Conservation (phyloP, 2,329 filamentous ascomycete genomes). For the Arthrobotrys sphaeroides region DNA sequence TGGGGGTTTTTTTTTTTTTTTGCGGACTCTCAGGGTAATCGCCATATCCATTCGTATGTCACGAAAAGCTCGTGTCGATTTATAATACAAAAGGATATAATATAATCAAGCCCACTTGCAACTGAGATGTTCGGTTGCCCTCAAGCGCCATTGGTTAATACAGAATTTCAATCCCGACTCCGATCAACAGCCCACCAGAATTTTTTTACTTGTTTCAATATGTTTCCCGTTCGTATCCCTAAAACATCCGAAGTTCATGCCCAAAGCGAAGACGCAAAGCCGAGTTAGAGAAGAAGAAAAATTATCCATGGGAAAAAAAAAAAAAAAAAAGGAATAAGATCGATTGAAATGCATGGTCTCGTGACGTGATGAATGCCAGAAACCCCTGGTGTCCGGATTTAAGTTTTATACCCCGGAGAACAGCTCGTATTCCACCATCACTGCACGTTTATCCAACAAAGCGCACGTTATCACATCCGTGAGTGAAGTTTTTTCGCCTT, state of each 20-base stretch:
- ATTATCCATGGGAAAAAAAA: slow-evolving; percentile 14
- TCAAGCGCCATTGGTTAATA: slow-evolving; percentile 37
- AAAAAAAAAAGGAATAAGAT: too few relatives aligned
- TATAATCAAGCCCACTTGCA: not conserved
- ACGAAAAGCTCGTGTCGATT: not conserved
- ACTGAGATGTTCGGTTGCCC: slow-evolving; percentile 21
- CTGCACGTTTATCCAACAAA: slow-evolving; percentile 3
- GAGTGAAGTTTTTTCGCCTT: not conserved
- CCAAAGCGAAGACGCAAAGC: slow-evolving; percentile 1
- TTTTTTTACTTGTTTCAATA: slow-evolving; percentile 17
- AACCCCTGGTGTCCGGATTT: slow-evolving; percentile 19
- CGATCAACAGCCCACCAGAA: not conserved
- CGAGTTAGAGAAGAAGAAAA: slow-evolving; percentile 1
- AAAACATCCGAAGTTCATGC: slow-evolving; percentile 9
- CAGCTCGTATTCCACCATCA: slow-evolving; percentile 38
- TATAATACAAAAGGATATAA: slow-evolving; percentile 6
- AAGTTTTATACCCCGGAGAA: slow-evolving; percentile 9
- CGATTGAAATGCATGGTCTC: too few relatives aligned
- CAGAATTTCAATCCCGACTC: slow-evolving; percentile 2
- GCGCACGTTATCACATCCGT: slow-evolving; percentile 6
- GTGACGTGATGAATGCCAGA: not conserved
- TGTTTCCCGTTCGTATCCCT: not conserved
- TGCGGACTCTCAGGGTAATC: not conserved
- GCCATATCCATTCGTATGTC: not conserved
- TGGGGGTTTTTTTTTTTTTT: not conserved